Base-by-base conservation (phyloP, 2,329 filamentous ascomycete genomes). In the Curvularia hawaiiensis region DNA sequence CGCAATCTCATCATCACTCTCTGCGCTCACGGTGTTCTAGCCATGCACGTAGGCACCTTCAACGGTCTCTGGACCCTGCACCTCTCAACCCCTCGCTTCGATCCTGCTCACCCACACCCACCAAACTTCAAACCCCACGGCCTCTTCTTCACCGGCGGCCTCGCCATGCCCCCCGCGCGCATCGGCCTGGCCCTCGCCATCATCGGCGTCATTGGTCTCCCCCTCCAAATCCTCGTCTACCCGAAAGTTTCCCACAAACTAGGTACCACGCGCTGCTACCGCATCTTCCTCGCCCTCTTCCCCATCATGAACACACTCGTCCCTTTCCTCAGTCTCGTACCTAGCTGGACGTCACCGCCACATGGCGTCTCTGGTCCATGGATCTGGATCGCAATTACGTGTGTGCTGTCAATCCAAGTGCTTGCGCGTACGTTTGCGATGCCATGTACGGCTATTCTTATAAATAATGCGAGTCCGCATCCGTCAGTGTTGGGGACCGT, bases 391-490 rank as follows among this genome's bases (percentile, higher is more conserved):
- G 75, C 70, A 5, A 79, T 83, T 12, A 74, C 75, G 0, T 46
- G 67, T 1, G 72, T 80, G 2, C 69, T 82, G 0, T 67, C 72
- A 39, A 72, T 83, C 6, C 80, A 82, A 62, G 79, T 81, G 26
- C 58, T 78, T 1, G 80, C 76, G 1, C 75, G 80, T 4, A 83
- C 80, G 0, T 82, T 83, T 56, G 82, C 84, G 0, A 66, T 89
- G 0, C 86, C 87, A 0, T 82, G 82, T 0, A 81, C 81, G 0
- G 82, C 84, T 0, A 88, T 89, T 3, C 86, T 38, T 0, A 61
- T 75, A 53, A 75, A 75, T 41, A 75, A 75, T 59, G 82, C 79
- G 47, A 83, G 82, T 38, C 84, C 86, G 0, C 81, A 85, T 62
- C 79, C 82, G 0, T 79, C 75, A 18, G 79, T 86, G 0, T 69